phyloP scores from a whole-genome alignment of 2,329 filamentous ascomycete genomes.

The Rutstroemia sp. region DNA sequence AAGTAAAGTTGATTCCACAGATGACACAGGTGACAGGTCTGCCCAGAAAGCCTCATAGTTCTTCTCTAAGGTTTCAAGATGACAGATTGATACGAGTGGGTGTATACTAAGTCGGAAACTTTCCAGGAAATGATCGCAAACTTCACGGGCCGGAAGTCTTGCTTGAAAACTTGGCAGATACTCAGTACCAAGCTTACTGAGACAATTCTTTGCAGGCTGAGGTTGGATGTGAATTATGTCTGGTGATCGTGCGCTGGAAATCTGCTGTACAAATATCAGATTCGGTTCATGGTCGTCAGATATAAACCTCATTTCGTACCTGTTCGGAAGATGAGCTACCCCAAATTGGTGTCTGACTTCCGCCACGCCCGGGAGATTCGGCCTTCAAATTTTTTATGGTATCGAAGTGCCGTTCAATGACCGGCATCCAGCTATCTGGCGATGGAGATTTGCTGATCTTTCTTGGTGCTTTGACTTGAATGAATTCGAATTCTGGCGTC shows the following conservation, averaged over 20 bases:
- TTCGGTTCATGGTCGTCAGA: no score
- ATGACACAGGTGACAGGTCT: background rate
- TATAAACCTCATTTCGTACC: background rate
- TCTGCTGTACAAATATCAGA: background rate
- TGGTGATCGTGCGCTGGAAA: background rate
- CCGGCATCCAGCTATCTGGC: background rate
- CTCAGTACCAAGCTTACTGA: background rate
- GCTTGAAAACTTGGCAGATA: background rate
- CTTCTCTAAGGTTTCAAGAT: background rate
- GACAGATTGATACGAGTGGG: slow-evolving; percentile 1
- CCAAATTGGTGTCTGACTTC: background rate
- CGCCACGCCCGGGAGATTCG: background rate
- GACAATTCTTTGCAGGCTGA: background rate
- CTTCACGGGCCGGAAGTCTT: background rate
- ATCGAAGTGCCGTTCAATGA: background rate
- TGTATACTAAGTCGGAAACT: slow-evolving; percentile 4
- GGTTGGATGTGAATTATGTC: background rate
- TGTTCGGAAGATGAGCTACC: background rate
- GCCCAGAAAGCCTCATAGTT: slow-evolving; percentile 2
- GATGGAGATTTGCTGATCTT: background rate
- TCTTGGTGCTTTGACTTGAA: background rate
- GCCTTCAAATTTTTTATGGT: background rate
- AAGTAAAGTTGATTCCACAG: slow-evolving; percentile 2
- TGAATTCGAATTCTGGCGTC: slow-evolving; percentile 4
- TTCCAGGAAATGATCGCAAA: slow-evolving; percentile 5